Evolutionary conservation across 2,329 filamentous ascomycete genomes (phyloP).

Genomic region (Cercospora sp.): DNA sequence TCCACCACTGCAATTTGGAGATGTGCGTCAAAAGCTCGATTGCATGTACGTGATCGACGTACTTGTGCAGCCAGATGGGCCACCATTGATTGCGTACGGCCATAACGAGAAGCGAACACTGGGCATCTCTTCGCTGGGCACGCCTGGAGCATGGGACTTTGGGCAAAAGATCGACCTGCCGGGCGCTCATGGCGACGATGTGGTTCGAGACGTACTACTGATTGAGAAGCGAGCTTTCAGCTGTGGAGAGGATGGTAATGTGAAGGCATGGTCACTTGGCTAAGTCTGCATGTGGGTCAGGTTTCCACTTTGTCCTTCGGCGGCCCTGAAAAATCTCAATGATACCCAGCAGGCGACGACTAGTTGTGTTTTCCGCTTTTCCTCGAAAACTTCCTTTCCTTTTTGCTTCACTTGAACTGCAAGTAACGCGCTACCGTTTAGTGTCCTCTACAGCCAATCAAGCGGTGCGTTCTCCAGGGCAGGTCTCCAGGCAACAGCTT

Average conservation of each 20-base stretch:
- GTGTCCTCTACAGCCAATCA: not conserved
- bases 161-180: conserved; percentile 37
- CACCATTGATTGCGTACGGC: conserved; percentile 36
- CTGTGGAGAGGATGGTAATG: conserved; percentile 52
- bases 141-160: conserved; percentile 32
- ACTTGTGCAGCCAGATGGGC: conserved; percentile 46
- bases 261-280: conserved; percentile 45
- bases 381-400: not conserved
- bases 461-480: not conserved
- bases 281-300: conserved; percentile 14
- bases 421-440: not conserved
- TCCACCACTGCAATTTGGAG: conserved; percentile 62
- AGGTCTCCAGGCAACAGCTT: not conserved
- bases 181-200: conserved; percentile 51
- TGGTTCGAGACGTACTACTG: conserved; percentile 50
- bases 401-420: not conserved
- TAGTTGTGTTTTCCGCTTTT: not conserved
- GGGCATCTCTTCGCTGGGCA: conserved; percentile 31
- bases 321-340: not conserved
- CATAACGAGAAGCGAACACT: conserved; percentile 35
- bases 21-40: conserved; percentile 63
- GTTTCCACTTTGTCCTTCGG: not conserved
- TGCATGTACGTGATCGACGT: conserved; percentile 76
- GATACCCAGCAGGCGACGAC: not conserved
- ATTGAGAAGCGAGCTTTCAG: conserved; percentile 41